Base-by-base conservation (phyloP, 1,139 yeast species). In the Nakaseomyces sp. region DNA sequence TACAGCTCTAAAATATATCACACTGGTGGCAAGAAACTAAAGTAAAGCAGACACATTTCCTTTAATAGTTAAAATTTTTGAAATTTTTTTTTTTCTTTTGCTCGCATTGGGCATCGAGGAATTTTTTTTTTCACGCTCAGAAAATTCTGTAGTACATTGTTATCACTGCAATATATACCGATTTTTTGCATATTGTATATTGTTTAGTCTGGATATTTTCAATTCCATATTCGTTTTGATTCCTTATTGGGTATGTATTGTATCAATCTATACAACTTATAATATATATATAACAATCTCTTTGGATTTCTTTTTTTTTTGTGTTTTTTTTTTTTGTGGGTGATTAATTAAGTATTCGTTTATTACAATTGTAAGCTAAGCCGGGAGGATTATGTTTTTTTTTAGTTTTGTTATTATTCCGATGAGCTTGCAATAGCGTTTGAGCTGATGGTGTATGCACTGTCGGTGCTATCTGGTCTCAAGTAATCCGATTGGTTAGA, bases 401-500 rank as follows among this genome's bases (percentile, higher is more conserved):
- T n/a, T n/a, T n/a, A n/a, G n/a, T n/a, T n/a, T n/a, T 9, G 18
- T 30, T 15, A 8, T 35, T 15, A 35, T 13, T 35, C 38, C 2
- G 38, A 35, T 20, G 38, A 35, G 28, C 38, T 35, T n/a, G 28
- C 38, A 5, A 35, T 35, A 13, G 38, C 38, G 13, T 35, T 35
- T 16, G 38, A 35, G 18, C 38, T 22, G 8, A 20, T 20, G n/a
- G 28, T 35, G 13, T 35, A 35, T 9, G 38, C 28, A 22, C 38
- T 35, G 8, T 22, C 38, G 9, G 38, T 20, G 18, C 38, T 35
- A 22, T 22, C 2, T 5, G 38, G 38, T 35, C 38, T 20, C 0
- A 81, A 74, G 50, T 76, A 76, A 10, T 32, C 36, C 8, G 36
- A 32, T n/a, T 39, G 26, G n/a, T 19, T 4, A 18, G 24, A 39